These are phyloP conservation scores for Dovyalis caffra DNA, from an alignment of 345 rosid genomes.

Conservation along the genomic window DNA sequence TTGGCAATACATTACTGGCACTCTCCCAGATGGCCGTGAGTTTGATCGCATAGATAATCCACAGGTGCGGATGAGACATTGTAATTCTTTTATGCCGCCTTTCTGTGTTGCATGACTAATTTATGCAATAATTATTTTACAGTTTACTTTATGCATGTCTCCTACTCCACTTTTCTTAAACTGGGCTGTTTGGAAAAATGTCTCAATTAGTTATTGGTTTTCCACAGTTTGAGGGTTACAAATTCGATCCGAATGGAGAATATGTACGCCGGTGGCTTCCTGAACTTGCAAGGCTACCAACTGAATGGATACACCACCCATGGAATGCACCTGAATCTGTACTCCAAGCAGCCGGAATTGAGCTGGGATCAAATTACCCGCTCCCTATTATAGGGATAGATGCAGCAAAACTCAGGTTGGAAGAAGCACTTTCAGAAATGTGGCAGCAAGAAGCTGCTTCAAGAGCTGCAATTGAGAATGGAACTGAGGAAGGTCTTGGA, in stretches of 20 bases:
- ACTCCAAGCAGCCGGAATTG: conserved; percentile 96
- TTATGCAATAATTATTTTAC: neutral
- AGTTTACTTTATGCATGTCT: neutral
- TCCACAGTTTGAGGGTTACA: conserved; percentile 87
- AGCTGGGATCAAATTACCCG: conserved; percentile 96
- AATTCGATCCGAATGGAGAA: conserved; percentile 89
- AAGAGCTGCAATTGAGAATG: conserved; percentile 89
- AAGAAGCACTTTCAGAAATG: conserved; percentile 83
- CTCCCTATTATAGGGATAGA: conserved; percentile 75
- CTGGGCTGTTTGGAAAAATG: neutral
- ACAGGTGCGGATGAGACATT: conserved; percentile 42
- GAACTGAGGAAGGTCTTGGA: conserved; percentile 97
- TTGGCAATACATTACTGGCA: conserved; percentile 97
- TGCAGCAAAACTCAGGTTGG: conserved; percentile 80
- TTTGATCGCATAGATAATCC: conserved; percentile 92
- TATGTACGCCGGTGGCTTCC: conserved; percentile 98
- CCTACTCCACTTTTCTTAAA: neutral
- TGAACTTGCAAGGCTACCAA: conserved; percentile 90
- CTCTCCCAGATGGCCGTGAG: conserved; percentile 90
- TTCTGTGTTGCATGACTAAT: neutral
- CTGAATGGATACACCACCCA: conserved; percentile 99
- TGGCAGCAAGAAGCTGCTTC: conserved; percentile 97
- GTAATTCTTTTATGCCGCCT: neutral
- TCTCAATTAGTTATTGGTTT: conserved; percentile 9
- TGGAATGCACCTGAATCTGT: conserved; percentile 95